Percentiles rank a stretch among this genome's conserved stretches.
Conservation (phyloP, 2,329 filamentous ascomycete genomes). For the Verticillium isaacii region DNA sequence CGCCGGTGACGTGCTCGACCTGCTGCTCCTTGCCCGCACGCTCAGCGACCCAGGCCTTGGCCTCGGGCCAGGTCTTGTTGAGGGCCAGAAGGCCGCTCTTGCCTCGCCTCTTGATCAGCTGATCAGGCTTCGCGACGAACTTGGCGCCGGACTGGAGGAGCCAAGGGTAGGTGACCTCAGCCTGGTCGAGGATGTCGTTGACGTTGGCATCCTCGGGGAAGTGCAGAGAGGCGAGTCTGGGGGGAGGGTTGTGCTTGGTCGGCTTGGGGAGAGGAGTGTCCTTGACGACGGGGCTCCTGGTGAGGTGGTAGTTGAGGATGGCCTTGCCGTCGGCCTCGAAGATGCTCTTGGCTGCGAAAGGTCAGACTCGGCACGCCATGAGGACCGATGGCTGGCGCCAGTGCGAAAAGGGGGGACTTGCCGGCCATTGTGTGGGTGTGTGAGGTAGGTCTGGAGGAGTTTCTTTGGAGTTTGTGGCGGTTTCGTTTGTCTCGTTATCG, state of each 20-base stretch:
- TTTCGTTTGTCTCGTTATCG: neutral
- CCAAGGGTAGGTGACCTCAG: constrained; percentile 96
- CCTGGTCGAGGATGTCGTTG: constrained; percentile 83
- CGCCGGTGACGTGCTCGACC: constrained; percentile 87
- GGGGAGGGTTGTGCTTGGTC: constrained; percentile 84
- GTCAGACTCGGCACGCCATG: constrained; percentile 50
- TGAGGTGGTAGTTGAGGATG: constrained; percentile 99
- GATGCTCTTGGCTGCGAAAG: constrained; percentile 75
- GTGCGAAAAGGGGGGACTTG: neutral
- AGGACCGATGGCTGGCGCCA: neutral
- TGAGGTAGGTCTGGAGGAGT: neutral
- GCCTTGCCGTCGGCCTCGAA: constrained; percentile 99
- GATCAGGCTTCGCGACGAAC: constrained; percentile 99
- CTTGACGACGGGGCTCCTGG: constrained; percentile 95
- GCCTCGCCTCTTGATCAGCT: constrained; percentile 98
- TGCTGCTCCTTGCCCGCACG: constrained; percentile 87
- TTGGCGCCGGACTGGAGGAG: constrained; percentile 76
- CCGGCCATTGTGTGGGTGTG: constrained; percentile 32
- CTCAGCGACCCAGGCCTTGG: constrained; percentile 88
- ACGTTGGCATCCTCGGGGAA: constrained; percentile 87
- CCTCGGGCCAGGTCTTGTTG: constrained; percentile 96
- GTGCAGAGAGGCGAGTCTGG: constrained; percentile 86
- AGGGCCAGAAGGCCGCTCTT: constrained; percentile 95
- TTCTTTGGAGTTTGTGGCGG: neutral
- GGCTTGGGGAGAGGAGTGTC: constrained; percentile 83